Conservation (phyloP, 2,329 filamentous ascomycete species). For the Verticillium klebahnii region DNA sequence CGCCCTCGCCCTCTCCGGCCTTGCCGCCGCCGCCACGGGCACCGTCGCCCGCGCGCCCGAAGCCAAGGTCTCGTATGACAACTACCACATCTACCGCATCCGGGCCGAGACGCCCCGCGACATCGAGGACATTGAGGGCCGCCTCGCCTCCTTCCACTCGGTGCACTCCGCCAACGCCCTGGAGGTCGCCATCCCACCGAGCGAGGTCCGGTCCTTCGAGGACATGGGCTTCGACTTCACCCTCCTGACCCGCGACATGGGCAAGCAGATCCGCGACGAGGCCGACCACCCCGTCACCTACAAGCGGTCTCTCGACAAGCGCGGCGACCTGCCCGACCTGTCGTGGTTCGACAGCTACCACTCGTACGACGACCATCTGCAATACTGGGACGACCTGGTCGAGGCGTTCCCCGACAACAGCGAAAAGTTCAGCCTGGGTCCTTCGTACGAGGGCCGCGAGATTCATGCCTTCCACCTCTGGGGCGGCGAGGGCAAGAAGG, state of each 20-base stretch:
- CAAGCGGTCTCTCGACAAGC: constrained; percentile 10
- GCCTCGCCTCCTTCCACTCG: constrained; percentile 13
- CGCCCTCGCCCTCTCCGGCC: constrained; percentile 2
- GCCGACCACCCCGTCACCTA: constrained; percentile 16
- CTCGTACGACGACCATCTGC: constrained; percentile 44
- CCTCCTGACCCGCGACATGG: constrained; percentile 21
- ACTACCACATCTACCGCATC: constrained; percentile 27
- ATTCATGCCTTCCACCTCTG: constrained; percentile 57
- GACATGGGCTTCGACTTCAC: constrained; percentile 18
- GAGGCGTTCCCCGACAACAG: constrained; percentile 39
- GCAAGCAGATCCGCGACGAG: constrained; percentile 22
- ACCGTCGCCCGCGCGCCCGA: not conserved
- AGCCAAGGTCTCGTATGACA: constrained; percentile 20
- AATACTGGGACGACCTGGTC: constrained; percentile 42
- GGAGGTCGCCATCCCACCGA: constrained; percentile 26
- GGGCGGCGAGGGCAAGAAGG: constrained; percentile 31
- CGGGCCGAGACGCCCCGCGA: constrained; percentile 9
- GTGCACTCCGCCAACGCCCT: constrained; percentile 21
- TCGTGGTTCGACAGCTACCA: constrained; percentile 53
- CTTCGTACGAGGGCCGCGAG: constrained; percentile 36
- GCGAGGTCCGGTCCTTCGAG: constrained; percentile 20
- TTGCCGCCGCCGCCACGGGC: not conserved
- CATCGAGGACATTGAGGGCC: constrained; percentile 12
- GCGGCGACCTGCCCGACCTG: constrained; percentile 25
- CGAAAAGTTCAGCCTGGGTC: constrained; percentile 38